phyloP scores from a whole-genome alignment of 23 red algal species.

The Chondrus crispus region DNA sequence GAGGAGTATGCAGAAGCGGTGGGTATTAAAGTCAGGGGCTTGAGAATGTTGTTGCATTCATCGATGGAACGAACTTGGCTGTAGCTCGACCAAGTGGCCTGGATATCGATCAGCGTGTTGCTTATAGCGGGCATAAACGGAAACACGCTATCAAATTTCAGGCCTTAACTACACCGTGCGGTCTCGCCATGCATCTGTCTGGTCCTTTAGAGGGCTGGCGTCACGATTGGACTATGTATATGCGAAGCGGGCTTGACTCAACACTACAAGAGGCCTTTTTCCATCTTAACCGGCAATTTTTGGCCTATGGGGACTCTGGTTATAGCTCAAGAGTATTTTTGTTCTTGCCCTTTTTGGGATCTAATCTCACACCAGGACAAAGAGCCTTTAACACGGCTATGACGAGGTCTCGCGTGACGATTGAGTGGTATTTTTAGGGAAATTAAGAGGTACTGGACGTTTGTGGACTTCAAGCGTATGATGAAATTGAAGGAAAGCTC shows the following conservation, averaged over 20 bases:
- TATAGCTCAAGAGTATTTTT: neutral
- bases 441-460: neutral
- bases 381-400: neutral
- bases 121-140: constrained; percentile 24
- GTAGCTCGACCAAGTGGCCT: neutral
- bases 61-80: neutral
- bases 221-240: constrained; percentile 15
- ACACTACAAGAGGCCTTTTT: neutral
- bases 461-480: neutral
- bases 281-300: neutral
- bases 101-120: neutral
- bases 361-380: neutral
- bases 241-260: neutral
- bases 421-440: neutral
- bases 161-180: neutral
- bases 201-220: constrained; percentile 3
- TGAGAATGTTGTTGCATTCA: neutral
- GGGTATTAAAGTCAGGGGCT: neutral
- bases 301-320: neutral
- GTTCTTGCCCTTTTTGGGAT: neutral
- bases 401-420: neutral
- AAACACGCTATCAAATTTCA: neutral
- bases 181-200: neutral
- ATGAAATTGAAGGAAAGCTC: neutral
- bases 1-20: neutral